These are phyloP conservation scores for Flaveria linearis DNA, from an alignment of 129 eudicot genomes.

Conservation along the genomic window DNA sequence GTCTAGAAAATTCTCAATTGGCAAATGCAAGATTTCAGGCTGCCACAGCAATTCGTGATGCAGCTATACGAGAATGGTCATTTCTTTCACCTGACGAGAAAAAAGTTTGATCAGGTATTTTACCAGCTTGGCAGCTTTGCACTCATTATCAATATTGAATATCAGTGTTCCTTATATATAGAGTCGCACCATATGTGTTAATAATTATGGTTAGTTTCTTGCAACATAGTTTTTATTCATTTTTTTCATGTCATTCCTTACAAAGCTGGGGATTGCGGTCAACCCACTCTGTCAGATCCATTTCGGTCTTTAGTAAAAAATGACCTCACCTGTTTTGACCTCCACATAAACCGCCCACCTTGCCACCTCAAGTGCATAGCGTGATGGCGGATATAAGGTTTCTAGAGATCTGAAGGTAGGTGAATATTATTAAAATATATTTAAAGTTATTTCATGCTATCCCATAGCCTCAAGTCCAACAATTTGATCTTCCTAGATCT, in stretches of 20 bases:
- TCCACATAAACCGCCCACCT: background rate
- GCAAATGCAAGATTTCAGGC: conserved; percentile 97
- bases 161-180: conserved; percentile 6
- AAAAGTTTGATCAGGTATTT: conserved; percentile 75
- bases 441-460: background rate
- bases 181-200: background rate
- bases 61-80: conserved; percentile 91
- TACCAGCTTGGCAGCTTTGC: conserved; percentile 26
- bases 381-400: background rate
- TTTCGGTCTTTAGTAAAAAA: background rate
- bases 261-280: conserved; percentile 5
- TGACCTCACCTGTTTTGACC: background rate
- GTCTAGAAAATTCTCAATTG: conserved; percentile 84
- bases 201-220: conserved; percentile 11
- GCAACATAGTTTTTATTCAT: background rate
- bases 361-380: background rate
- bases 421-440: background rate
- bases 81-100: conserved; percentile 66
- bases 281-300: background rate
- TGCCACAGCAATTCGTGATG: conserved; percentile 84
- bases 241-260: background rate
- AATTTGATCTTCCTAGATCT: conserved; percentile 19
- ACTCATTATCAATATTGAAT: conserved; percentile 12
- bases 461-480: background rate
- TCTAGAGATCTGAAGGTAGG: conserved; percentile 4